Percentiles rank a stretch among this genome's conserved stretches.
These are phyloP conservation scores for Quercus gilva DNA, from an alignment of 306 rosid species.

Conservation along the genomic window DNA sequence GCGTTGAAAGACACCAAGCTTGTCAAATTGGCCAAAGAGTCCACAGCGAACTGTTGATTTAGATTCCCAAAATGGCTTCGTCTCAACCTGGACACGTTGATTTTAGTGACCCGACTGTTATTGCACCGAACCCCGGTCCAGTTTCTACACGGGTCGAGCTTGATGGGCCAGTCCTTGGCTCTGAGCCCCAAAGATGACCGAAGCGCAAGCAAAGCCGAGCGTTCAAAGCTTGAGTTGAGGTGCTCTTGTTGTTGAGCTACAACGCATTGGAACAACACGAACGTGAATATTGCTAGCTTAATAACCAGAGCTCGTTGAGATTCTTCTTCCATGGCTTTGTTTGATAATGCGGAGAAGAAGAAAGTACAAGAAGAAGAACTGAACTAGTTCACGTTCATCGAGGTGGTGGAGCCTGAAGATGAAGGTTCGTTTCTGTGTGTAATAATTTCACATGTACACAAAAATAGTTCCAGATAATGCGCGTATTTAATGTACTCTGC, in stretches of 20 bases:
- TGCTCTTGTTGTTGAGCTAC: conserved; percentile 27
- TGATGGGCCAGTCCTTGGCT: conserved; percentile 71
- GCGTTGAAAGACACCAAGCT: conserved; percentile 64
- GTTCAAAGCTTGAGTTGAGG: conserved; percentile 47
- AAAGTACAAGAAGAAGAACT: too few species aligned
- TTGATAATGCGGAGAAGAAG: conserved; percentile 18
- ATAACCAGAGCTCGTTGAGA: conserved; percentile 32
- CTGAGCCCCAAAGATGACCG: conserved; percentile 78
- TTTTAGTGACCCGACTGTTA: conserved; percentile 48
- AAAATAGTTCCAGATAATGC: not conserved
- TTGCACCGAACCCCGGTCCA: conserved; percentile 74
- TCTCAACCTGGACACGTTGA: conserved; percentile 55
- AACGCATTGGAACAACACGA: conserved; percentile 39
- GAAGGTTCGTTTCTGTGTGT: conserved; percentile 11
- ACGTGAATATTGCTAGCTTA: conserved; percentile 22
- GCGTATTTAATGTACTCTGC: conserved; percentile 1
- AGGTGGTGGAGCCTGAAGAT: not conserved
- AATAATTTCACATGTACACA: not conserved
- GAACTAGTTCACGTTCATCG: conserved; percentile 7
- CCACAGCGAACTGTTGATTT: conserved; percentile 57
- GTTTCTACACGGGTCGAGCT: conserved; percentile 55
- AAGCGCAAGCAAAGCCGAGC: conserved; percentile 59
- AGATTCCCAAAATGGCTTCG: conserved; percentile 44
- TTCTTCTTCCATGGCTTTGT: conserved; percentile 41
- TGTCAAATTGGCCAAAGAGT: conserved; percentile 57